Evolutionary conservation across 768 basidiomycete species (phyloP).

Genomic region (Saitozyma sp.): DNA sequence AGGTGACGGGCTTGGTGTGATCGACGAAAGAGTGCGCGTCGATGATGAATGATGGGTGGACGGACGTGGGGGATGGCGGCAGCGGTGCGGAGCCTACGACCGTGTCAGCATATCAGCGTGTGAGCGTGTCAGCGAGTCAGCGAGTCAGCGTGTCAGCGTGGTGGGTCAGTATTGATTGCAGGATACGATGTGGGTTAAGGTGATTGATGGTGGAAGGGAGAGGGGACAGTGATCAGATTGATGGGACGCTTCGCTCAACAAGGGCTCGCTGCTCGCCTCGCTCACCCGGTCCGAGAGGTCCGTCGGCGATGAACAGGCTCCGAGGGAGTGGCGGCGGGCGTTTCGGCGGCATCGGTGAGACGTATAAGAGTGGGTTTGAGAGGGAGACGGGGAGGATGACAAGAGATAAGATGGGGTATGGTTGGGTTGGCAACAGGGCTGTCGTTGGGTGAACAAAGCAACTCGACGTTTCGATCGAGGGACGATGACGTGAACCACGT

Average conservation of each 20-base stretch:
- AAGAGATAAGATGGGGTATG: no score
- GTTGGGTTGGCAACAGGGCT: no score
- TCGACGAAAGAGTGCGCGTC: constrained; percentile 36
- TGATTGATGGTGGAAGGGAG: neutral
- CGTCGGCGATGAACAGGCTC: constrained; percentile 29
- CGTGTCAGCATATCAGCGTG: neutral
- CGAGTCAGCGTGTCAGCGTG: no score
- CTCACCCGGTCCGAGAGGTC: constrained; percentile 42
- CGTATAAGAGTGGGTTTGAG: neutral
- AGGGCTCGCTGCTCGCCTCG: neutral
- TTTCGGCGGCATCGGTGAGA: constrained; percentile 31
- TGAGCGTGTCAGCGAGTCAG: neutral
- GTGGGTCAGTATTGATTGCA: no score
- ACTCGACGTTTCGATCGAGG: no score
- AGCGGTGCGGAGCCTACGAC: constrained; percentile 36
- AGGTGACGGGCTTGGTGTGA: neutral
- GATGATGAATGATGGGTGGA: constrained; percentile 40
- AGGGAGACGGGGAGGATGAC: no score
- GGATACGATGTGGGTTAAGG: no score
- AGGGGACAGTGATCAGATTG: neutral
- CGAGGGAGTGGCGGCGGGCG: constrained; percentile 39
- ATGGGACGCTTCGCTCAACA: neutral
- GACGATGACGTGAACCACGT: no score
- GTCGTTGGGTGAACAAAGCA: no score
- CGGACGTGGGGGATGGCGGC: constrained; percentile 29